Conservation (phyloP, 495 filamentous ascomycete species). For the Penicillium maclennaniae region DNA sequence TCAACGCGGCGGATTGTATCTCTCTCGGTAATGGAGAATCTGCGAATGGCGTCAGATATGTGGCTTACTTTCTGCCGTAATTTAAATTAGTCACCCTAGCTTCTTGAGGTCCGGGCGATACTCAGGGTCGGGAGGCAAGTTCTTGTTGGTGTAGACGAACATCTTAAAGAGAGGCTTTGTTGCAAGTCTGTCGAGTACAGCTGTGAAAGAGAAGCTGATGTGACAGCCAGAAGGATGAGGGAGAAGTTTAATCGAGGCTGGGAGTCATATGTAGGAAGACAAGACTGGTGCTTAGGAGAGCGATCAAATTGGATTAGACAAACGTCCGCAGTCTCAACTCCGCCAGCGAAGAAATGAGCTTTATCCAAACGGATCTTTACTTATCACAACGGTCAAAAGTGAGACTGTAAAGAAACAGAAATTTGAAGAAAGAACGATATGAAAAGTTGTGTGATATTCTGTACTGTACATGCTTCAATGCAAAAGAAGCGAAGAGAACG, state of each 20-base stretch:
- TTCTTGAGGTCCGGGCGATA: constrained; percentile 59
- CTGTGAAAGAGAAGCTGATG: not conserved
- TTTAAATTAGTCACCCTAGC: constrained; percentile 57
- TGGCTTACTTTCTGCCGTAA: not conserved
- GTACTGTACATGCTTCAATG: constrained; percentile 36
- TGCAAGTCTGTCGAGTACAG: not conserved
- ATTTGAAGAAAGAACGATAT: not conserved
- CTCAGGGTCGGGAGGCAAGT: constrained; percentile 65
- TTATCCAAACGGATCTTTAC: not conserved
- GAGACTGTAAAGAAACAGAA: not conserved
- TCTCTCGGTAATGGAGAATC: constrained; percentile 66
- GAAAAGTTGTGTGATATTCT: constrained; percentile 9
- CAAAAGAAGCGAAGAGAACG: constrained; percentile 29
- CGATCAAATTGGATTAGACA: not conserved
- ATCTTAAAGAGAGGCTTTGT: constrained; percentile 38
- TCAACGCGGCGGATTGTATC: constrained; percentile 68
- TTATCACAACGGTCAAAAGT: not conserved
- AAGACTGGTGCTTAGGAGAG: not conserved
- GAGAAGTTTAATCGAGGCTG: not conserved
- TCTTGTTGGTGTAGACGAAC: constrained; percentile 62
- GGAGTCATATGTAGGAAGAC: not conserved
- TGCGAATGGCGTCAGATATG: constrained; percentile 19
- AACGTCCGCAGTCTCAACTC: not conserved
- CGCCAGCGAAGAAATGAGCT: not conserved
- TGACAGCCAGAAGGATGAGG: not conserved